A percentile compares a stretch with the other conserved stretches of the same genome.
Conservation (phyloP, 768 basidiomycete species). For the Leccinum disarticulatum region DNA sequence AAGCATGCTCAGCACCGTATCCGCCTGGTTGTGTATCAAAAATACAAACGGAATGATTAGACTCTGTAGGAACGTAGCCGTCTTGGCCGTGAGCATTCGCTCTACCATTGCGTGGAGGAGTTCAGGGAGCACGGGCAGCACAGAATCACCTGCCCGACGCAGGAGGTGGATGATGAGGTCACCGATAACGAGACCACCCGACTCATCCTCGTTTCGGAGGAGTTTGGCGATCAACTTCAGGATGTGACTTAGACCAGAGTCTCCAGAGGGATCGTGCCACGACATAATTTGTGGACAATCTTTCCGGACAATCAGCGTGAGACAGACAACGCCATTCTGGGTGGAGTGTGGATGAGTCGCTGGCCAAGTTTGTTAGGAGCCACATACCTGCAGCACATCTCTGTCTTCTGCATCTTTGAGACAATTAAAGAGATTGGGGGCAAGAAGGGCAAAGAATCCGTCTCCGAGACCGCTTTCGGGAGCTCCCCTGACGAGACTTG, state of each 20-base stretch:
- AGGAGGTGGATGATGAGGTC: slow-evolving; percentile 94
- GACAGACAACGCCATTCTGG: slow-evolving; percentile 78
- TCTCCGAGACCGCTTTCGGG: slow-evolving; percentile 66
- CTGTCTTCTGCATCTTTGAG: slow-evolving; percentile 77
- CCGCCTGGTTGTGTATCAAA: slow-evolving; percentile 83
- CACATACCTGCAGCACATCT: slow-evolving; percentile 71
- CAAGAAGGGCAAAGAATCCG: slow-evolving; percentile 76
- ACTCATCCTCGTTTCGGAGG: slow-evolving; percentile 80
- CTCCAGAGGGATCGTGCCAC: slow-evolving; percentile 68
- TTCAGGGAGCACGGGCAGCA: slow-evolving; percentile 84
- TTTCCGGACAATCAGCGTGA: slow-evolving; percentile 85
- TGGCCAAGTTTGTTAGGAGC: background rate
- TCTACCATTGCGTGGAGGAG: slow-evolving; percentile 80
- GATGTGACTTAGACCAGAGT: slow-evolving; percentile 73
- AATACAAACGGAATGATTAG: slow-evolving; percentile 93
- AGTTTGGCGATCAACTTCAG: slow-evolving; percentile 76
- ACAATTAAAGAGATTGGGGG: slow-evolving; percentile 71
- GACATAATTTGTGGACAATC: slow-evolving; percentile 77
- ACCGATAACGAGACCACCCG: slow-evolving; percentile 89
- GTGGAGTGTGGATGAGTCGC: background rate
- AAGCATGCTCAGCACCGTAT: slow-evolving; percentile 74
- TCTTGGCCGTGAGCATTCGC: slow-evolving; percentile 82
- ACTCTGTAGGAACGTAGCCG: slow-evolving; percentile 91
- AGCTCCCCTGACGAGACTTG: slow-evolving; percentile 68
- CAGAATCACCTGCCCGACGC: slow-evolving; percentile 73